Base-by-base conservation (phyloP, 495 filamentous ascomycete species). In the Daldinia concentrica region DNA sequence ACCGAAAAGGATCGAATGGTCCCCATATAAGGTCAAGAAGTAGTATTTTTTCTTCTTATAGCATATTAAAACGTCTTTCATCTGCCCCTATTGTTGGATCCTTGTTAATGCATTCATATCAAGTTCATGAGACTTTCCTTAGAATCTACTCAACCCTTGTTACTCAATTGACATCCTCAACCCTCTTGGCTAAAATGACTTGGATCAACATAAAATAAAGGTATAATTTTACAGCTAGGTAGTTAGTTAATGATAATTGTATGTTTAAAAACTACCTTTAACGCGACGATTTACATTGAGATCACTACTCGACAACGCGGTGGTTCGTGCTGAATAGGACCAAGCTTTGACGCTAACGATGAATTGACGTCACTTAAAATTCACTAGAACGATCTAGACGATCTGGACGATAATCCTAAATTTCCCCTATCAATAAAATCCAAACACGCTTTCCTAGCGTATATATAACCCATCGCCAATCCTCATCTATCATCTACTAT, bases 281-380 rank as follows among this genome's bases (percentile, higher is more conserved):
- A n/a, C 55, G 55, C 34, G 55, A 58, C 32, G 26, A 3, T 32
- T 32, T 32, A 32, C 29, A 32, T 32, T 7, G n/a, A 45, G n/a
- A 45, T 22, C 41, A 19, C 14, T 34, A 19, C 26, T 11, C 19
- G 41, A 29, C 43, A 52, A 15, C 65, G 65, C 65, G 58, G 36
- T 68, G 65, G 62, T 58, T 62, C 50, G 57, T 60, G 64, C 57
- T 55, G 55, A 37, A 54, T 14, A 39, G 45, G 64, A 43, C 45
- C 57, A 15, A 61, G 64, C 36, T 51, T 45, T n/a, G 29, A 9
- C 48, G 48, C 64, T 61, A 61, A 39, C 24, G 22, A 32, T 39
- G 37, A 36, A 54, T 36, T 52, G 32, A 64, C 57, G 24, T 45
- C 52, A 22, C 14, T 24, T 15, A 27, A 30, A 54, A 0, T 0